Conservation (phyloP, 176 grass and related monocot genomes). For the Paspalum notatum region DNA sequence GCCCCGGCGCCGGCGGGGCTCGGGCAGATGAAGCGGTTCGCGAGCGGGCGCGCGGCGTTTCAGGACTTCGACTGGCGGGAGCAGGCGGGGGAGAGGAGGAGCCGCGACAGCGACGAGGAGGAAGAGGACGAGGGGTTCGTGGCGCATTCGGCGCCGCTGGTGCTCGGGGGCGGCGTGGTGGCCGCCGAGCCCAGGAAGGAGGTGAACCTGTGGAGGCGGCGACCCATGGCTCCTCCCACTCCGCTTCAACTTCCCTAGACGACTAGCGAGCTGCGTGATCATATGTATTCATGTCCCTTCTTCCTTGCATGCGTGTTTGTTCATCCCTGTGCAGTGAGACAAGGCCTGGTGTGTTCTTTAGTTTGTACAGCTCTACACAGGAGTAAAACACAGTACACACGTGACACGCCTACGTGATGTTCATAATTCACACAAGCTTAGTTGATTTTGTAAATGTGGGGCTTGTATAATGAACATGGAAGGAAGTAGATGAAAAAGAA, state of each 20-base stretch:
- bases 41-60: conserved; percentile 66
- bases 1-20: conserved; percentile 18
- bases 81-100: neutral
- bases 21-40: conserved; percentile 86
- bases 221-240: conserved; percentile 54
- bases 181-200: conserved; percentile 79
- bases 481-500: neutral
- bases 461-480: neutral
- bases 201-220: conserved; percentile 91
- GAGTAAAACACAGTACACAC: neutral
- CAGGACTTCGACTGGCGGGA: conserved; percentile 82
- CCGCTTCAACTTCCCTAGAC: conserved; percentile 52
- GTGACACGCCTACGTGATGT: neutral
- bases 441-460: conserved; percentile 12
- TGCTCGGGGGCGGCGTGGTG: conserved; percentile 59
- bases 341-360: neutral
- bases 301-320: neutral
- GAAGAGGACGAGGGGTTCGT: conserved; percentile 50
- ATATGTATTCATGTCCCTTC: neutral
- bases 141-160: conserved; percentile 78
- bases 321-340: neutral
- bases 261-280: neutral
- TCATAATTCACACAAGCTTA: neutral
- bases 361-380: neutral
- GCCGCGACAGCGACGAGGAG: neutral